Evolutionary conservation across 176 grass and related monocot species (phyloP).

Genomic region (Stipa capillata): DNA sequence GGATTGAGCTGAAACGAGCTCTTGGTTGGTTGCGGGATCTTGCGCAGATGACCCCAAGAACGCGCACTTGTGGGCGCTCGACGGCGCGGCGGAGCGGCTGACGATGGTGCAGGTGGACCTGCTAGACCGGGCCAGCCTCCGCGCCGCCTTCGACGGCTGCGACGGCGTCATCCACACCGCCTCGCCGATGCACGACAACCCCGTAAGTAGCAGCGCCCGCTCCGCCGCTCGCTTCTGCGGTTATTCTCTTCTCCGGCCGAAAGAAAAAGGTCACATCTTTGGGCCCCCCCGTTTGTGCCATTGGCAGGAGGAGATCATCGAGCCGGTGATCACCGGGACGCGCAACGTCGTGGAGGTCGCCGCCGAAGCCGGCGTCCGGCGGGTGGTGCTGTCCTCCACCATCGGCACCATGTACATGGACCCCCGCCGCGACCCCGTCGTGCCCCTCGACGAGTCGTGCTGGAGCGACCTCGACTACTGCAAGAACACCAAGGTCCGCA

Average conservation of each 20-base stretch:
- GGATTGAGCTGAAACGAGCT: neutral
- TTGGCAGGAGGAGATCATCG: slow-evolving; percentile 40
- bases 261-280: neutral
- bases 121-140: slow-evolving; percentile 45
- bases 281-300: too few relatives aligned
- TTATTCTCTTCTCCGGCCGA: neutral
- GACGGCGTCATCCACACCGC: slow-evolving; percentile 71
- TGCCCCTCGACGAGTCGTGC: slow-evolving; percentile 30
- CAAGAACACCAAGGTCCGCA: slow-evolving; percentile 38
- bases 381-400: slow-evolving; percentile 54
- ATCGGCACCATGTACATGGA: slow-evolving; percentile 69
- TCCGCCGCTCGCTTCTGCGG: neutral
- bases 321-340: slow-evolving; percentile 46
- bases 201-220: neutral
- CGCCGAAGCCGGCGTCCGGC: slow-evolving; percentile 35
- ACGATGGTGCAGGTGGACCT: slow-evolving; percentile 44
- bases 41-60: slow-evolving; percentile 60
- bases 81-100: slow-evolving; percentile 49
- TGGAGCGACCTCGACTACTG: slow-evolving; percentile 70
- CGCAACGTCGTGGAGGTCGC: slow-evolving; percentile 43
- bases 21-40: neutral
- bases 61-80: slow-evolving; percentile 45
- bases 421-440: slow-evolving; percentile 34
- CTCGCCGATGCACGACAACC: slow-evolving; percentile 52
- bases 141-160: slow-evolving; percentile 48